Base-by-base conservation (phyloP, 2,329 filamentous ascomycete genomes). In the Orbilia javanica region DNA sequence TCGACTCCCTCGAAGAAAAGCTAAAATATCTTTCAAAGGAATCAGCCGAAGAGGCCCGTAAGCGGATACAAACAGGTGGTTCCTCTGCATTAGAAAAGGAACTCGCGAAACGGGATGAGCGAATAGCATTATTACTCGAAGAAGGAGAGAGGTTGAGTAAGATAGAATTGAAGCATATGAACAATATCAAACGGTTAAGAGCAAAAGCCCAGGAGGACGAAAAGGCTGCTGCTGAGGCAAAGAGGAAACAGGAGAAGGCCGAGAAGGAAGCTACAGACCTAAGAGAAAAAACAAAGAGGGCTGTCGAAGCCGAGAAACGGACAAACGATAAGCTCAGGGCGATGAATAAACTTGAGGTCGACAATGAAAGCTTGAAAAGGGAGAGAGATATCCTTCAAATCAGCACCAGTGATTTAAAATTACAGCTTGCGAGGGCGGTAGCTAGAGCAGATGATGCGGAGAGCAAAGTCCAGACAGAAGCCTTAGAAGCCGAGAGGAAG, bases 1-100 rank as follows among this genome's bases (percentile, higher is more conserved):
- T 97, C 69, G 96, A 99, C 85, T 92, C 94, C 3, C 85, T 99
- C 0, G 93, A 98, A 83, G 90, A 93, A 5, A 98, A 99, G 83
- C 86, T 99, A 29, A 91, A 94, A 80, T 97, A 96, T 82, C 86
- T 99, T 11, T 91, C 94, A 1, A 91, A 91, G 79, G 92, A 94
- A 82, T 91, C 92, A 11, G 89, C 92, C 0, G 91, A 94, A 34
- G 87, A 91, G 0, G 93, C 96, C 0, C 91, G 90, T 82, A 89
- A 90, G 80, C 88, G 90, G 5, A 90, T 89, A 1, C 85, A 87
- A n/a, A 85, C 87, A 25, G 89, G 91, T 0, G 85, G 88, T 1
- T 83, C 88, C 0, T 91, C 91, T 4, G 92, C 90, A 70, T 72
- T 87, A 1, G 92, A 97, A 80, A 93, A 91, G 83, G 94, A 92